Evolutionary conservation across 148 eudicot genomes (phyloP), one percentile per base, ranked within the genome.

Genomic region (Polygonum maritimum): DNA sequence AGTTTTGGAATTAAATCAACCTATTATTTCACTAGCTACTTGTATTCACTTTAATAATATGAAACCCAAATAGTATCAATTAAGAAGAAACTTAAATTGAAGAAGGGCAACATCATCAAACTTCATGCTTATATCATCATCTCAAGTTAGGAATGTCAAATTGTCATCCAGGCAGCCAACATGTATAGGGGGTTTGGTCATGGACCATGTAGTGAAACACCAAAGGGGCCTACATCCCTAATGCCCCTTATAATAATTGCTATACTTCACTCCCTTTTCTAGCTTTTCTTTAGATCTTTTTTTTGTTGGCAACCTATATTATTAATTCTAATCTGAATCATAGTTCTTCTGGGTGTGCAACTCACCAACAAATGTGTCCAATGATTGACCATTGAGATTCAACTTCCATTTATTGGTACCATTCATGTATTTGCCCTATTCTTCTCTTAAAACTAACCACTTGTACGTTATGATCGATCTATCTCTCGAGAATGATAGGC

Each of bases 81-180:
- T 3, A 65, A 41, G 12, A 51, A 38, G 7, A 5, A 48, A 10
- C 48, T 70, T 70, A 5, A 70, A 15, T 70, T 38, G 48, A 15
- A 14, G 14, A 69, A 74, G 80, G 77, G 51, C 63, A 26, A 26
- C 81, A 83, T 79, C 81, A 82, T 83, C 80, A 85, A 78, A 88
- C 88, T 84, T 88, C 97, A 90, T 86, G 97, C 92, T 88, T 69
- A 86, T 78, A 86, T 90, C 97, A 87, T 80, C 31, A 26, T 26
- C 31, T 26, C 81, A 78, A 83, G 75, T 72, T 54, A 69, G 58
- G 76, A 82, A 33, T 67, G 41, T 38, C 44, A 67, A 67, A 67
- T 70, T 80, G 84, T 74, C 81, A 82, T 81, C 81, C 89, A 88
- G 85, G 88, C 88, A 84, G 78, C 82, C 78, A 83, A 79, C 82